A percentile compares a stretch with the other conserved stretches of the same genome.
Evolutionary conservation across 2,329 filamentous ascomycete genomes (phyloP).

Genomic region (Dactylonectria macrodidyma): DNA sequence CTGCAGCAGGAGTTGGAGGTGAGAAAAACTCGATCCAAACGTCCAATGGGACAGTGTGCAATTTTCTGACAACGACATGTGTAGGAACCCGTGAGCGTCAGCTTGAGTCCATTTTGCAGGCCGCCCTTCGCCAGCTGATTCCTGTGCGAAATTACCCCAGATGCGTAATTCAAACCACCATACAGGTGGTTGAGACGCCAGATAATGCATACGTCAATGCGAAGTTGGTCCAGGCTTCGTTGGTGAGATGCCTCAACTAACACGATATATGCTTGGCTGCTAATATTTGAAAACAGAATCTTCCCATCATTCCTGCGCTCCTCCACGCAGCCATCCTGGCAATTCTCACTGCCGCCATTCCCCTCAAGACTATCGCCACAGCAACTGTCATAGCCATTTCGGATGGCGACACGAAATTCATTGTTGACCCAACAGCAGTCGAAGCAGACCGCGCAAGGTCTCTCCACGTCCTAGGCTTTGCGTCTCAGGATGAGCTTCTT

Average conservation of each 20-base stretch:
- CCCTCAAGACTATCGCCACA: constrained; percentile 80
- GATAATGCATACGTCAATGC: constrained; percentile 76
- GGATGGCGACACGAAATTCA: constrained; percentile 58
- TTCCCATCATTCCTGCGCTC: constrained; percentile 85
- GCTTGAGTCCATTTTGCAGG: constrained; percentile 82
- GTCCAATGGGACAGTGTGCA: constrained; percentile 6
- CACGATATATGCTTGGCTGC: constrained; percentile 6
- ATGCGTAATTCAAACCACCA: constrained; percentile 83
- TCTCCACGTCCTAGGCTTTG: constrained; percentile 87
- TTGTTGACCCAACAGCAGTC: constrained; percentile 74
- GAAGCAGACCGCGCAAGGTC: constrained; percentile 77
- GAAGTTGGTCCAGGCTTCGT: constrained; percentile 71
- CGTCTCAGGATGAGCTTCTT: constrained; percentile 79
- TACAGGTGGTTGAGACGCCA: constrained; percentile 82
- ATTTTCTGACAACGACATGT: constrained; percentile 38
- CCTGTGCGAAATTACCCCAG: constrained; percentile 83
- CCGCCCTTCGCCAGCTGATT: constrained; percentile 80
- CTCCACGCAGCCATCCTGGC: constrained; percentile 85
- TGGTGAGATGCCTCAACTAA: constrained; percentile 62
- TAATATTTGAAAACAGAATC: constrained; percentile 67
- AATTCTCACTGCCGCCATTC: constrained; percentile 86
- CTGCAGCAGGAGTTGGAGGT: constrained; percentile 88
- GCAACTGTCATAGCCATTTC: constrained; percentile 75
- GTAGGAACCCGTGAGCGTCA: constrained; percentile 82
- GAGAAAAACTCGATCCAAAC: constrained; percentile 46